These are phyloP conservation scores for Globisporangium cederbergense DNA, from an alignment of 352 stramenopile species.

Conservation along the genomic window DNA sequence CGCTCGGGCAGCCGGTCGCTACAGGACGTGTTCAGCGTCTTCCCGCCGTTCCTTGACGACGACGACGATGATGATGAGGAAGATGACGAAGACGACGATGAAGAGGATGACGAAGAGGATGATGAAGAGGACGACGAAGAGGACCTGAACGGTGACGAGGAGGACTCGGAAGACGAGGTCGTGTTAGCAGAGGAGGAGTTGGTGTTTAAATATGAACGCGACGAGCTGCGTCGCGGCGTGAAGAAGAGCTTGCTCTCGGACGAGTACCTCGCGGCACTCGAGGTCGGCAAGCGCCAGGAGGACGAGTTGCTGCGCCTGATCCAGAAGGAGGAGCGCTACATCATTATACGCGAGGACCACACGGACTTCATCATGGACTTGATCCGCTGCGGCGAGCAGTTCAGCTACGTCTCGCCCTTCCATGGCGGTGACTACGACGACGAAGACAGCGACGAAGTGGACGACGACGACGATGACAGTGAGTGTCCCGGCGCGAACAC, in stretches of 20 bases:
- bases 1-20: conserved; percentile 62
- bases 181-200: conserved; percentile 57
- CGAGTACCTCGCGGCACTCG: conserved; percentile 59
- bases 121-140: conserved; percentile 29
- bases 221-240: conserved; percentile 25
- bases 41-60: conserved; percentile 69
- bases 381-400: conserved; percentile 74
- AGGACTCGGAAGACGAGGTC: conserved; percentile 33
- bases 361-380: conserved; percentile 80
- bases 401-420: conserved; percentile 60
- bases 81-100: conserved; percentile 48
- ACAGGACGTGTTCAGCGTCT: conserved; percentile 75
- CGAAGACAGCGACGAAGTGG: conserved; percentile 39
- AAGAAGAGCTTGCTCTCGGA: conserved; percentile 46
- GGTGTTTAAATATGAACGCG: conserved; percentile 71
- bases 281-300: conserved; percentile 63
- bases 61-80: conserved; percentile 67
- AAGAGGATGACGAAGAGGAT: conserved; percentile 51
- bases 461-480: conserved; percentile 56
- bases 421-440: conserved; percentile 21
- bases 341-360: conserved; percentile 82
- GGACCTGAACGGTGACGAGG: conserved; percentile 37
- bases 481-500: conserved; percentile 75
- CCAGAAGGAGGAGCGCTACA: conserved; percentile 78
- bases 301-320: conserved; percentile 71